Evolutionary conservation across 2,329 filamentous ascomycete species (phyloP), one percentile per base, ranked within the genome.

Genomic region (Alternaria sp.): DNA sequence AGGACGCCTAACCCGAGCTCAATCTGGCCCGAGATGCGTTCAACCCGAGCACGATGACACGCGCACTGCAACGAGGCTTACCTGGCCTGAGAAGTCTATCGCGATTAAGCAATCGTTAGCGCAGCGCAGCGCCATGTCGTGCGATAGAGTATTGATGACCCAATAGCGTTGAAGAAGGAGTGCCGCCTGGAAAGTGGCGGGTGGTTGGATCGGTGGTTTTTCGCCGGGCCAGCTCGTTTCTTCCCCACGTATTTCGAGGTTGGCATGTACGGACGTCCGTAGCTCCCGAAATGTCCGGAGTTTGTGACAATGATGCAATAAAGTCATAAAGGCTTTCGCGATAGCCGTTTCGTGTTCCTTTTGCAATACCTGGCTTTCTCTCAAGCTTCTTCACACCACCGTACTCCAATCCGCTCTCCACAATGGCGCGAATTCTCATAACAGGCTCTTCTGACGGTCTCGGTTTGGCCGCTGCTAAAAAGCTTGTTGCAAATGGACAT

Each of bases 361-460:
- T 11, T 36, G 28, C 8, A 11, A 30, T 9, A 30, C 28, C 8
- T 30, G 28, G 28, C 11, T 30, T 30, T 11, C 11, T 30, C 11
- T 36, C 32, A 36, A 36, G 32, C 14, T 16, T 36, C 32, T 36
- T 36, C 22, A 24, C 18, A 5, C 46, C 14, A 20, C 11, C 12
- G 5, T 28, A 20, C 26, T 18, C 28, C 9, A 9, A 46, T 30
- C 11, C 12, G 8, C 7, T n/a, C n/a, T 22, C 14, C 12, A 42
- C n/a, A 11, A 83, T 83, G 81, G 80, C 75, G 43, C 78, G 81
- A 28, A 82, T 85, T 61, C 72, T 84, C 54, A 86, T 88, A 60
- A 88, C 86, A 8, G 86, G 86, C 46, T 87, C 85, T 22, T 82
- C 83, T 12, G 86, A 88, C 68, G 86, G 86, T 60, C 81, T 88